phyloP scores from a whole-genome alignment of 2,329 filamentous ascomycete genomes.

The Uncinocarpus reesii region DNA sequence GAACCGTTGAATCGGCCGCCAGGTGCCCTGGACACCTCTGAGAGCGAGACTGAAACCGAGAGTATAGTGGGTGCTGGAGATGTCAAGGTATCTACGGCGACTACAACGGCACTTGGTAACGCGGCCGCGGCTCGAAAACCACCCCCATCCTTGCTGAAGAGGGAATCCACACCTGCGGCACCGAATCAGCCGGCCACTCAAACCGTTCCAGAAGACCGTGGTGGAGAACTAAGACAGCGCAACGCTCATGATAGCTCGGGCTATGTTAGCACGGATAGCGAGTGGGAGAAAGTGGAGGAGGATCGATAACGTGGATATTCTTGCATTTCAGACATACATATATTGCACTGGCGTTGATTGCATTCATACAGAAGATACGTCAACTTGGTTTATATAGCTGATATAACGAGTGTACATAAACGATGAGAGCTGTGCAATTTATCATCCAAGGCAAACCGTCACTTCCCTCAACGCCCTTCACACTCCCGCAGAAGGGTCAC shows the following conservation, averaged over 20 bases:
- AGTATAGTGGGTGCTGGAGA: slow-evolving; percentile 19
- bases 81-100: slow-evolving; percentile 4
- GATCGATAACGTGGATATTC: slow-evolving; percentile 27
- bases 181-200: slow-evolving; percentile 15
- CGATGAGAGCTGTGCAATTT: too few species aligned
- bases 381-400: too few species aligned
- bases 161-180: slow-evolving; percentile 37
- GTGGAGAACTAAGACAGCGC: slow-evolving; percentile 36
- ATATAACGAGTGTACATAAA: background rate
- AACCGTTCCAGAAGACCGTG: background rate
- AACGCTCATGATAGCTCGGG: slow-evolving; percentile 39
- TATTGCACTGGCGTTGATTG: background rate
- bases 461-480: too few species aligned
- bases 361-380: too few species aligned
- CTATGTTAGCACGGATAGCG: slow-evolving; percentile 63
- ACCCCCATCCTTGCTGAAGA: slow-evolving; percentile 4
- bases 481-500: too few species aligned
- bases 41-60: slow-evolving; percentile 40
- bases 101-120: slow-evolving; percentile 16
- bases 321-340: slow-evolving; percentile 6
- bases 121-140: slow-evolving; percentile 1
- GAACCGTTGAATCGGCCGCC: slow-evolving; percentile 16
- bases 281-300: slow-evolving; percentile 89
- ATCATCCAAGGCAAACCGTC: too few species aligned
- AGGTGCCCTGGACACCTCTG: slow-evolving; percentile 27